Base-by-base conservation (phyloP, 208 protist genomes). In the Wallacemonas collosoma region DNA sequence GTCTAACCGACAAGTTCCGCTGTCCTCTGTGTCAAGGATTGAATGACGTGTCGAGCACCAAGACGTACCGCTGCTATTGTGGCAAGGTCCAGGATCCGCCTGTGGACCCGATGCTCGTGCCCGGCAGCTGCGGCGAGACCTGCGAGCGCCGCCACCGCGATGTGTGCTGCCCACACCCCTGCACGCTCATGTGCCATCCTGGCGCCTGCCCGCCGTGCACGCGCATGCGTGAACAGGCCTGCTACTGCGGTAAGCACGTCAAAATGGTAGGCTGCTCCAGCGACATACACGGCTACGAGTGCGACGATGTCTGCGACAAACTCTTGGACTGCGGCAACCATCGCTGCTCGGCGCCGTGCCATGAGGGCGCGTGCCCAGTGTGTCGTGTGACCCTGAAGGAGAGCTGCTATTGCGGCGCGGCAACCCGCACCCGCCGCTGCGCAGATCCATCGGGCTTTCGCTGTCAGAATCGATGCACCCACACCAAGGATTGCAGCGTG, bases 351-450 rank as follows among this genome's bases (percentile, higher is more conserved):
- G 82, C 80, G 15, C 60, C 71, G 44, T 98, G 97, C 73, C 97
- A 98, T 70, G 76, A 87, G 15, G 95, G 95, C 2, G 62, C 79
- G 0, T 98, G 97, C 76, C 62, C 85, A 1, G 75, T 93, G 17
- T 98, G 97, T 75, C 72, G 71, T 38, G 81, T 91, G 15, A 47
- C 82, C 47, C 50, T 86, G 3, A 74, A 71, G 36, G 77, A 88
- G 71, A 76, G 55, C 17, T 98, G 97, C 79, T 95, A 90, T 84
- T 98, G 97, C 73, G 97, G 97, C 4, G 75, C 76, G 7, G 81
- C 76, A 40, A 66, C 72, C 47, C 67, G 77, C 15, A 82, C 51
- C 56, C 78, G 72, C 26, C 79, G 79, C 35, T 92, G 87, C 51
- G 86, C 77, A 35, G 71, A 77, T 1, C 73, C 60, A 14, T 39